Percentiles rank a stretch among this genome's conserved stretches.
Evolutionary conservation across 257 asterid genomes (phyloP).

Genomic region (Solanum dulcamara): DNA sequence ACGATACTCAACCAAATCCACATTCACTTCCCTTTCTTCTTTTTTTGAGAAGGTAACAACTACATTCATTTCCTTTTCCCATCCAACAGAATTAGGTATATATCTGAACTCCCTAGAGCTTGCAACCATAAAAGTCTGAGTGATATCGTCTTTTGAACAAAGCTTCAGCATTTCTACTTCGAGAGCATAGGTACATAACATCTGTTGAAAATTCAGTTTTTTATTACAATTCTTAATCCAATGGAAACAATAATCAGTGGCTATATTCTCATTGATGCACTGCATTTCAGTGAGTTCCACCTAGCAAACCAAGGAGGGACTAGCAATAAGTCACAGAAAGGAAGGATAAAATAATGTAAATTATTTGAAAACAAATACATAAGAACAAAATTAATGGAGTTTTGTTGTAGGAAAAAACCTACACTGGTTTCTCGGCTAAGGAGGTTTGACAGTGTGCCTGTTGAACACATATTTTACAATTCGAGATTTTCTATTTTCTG

Average conservation of each 20-base stretch:
- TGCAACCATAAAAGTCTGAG: neutral
- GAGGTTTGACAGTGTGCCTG: neutral
- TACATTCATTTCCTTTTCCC: neutral
- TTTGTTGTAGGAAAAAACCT: neutral
- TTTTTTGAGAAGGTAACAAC: too few species aligned
- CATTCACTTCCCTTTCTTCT: neutral
- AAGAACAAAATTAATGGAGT: neutral
- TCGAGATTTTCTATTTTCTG: neutral
- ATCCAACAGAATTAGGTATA: neutral
- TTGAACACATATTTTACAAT: neutral
- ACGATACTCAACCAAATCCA: neutral
- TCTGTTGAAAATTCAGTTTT: neutral
- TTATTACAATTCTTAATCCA: neutral
- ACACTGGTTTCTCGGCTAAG: neutral
- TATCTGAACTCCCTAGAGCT: neutral
- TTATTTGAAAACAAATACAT: neutral
- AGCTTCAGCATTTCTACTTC: neutral
- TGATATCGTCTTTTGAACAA: neutral
- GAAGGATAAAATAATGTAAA: neutral
- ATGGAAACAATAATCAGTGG: neutral
- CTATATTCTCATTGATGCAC: neutral
- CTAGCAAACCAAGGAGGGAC: neutral
- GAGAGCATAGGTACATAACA: neutral
- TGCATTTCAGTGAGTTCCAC: neutral
- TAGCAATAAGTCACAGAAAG: neutral